A percentile compares a stretch with the other conserved stretches of the same genome.
These are phyloP conservation scores for Sporobolomyces phaffii DNA, from an alignment of 768 basidiomycete genomes.

Conservation along the genomic window DNA sequence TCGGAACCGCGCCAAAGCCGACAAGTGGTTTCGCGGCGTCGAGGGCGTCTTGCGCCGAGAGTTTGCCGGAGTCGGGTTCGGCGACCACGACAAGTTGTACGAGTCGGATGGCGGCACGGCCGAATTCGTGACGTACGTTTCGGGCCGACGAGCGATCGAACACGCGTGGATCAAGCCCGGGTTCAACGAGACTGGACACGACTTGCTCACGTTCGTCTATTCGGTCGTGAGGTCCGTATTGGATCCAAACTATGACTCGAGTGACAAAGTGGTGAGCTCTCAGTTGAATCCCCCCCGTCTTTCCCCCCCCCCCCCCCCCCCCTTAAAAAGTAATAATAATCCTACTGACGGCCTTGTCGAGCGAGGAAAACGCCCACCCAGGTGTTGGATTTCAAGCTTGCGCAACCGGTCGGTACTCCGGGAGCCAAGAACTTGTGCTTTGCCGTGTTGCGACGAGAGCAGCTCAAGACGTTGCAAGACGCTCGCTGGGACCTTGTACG, in stretches of 20 bases:
- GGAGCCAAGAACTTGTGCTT: slow-evolving; percentile 31
- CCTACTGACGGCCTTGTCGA: not conserved
- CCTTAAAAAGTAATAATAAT: too few relatives aligned
- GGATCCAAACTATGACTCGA: slow-evolving; percentile 10
- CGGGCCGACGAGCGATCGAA: slow-evolving; percentile 24
- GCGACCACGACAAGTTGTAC: not conserved
- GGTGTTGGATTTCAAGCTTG: slow-evolving; percentile 26
- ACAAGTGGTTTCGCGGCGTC: slow-evolving; percentile 5
- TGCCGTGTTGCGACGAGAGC: slow-evolving; percentile 4
- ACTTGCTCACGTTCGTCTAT: slow-evolving; percentile 9
- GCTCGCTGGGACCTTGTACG: slow-evolving; percentile 28
- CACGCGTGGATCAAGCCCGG: slow-evolving; percentile 4
- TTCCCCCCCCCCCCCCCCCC: not conserved
- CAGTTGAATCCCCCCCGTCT: not conserved
- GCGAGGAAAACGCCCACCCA: not conserved
- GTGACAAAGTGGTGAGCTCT: slow-evolving; percentile 16
- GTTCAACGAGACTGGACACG: not conserved
- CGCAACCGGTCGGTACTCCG: slow-evolving; percentile 11
- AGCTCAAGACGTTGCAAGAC: slow-evolving; percentile 9
- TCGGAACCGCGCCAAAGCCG: not conserved
- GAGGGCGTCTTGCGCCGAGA: not conserved
- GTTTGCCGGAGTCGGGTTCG: slow-evolving; percentile 33
- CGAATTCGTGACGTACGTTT: slow-evolving; percentile 21
- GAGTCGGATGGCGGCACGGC: slow-evolving; percentile 21
- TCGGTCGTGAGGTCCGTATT: not conserved